Percentiles rank a stretch among this genome's conserved stretches.
These are phyloP conservation scores for Kwoniella mangroviensis DNA, from an alignment of 768 basidiomycete genomes.

Conservation along the genomic window DNA sequence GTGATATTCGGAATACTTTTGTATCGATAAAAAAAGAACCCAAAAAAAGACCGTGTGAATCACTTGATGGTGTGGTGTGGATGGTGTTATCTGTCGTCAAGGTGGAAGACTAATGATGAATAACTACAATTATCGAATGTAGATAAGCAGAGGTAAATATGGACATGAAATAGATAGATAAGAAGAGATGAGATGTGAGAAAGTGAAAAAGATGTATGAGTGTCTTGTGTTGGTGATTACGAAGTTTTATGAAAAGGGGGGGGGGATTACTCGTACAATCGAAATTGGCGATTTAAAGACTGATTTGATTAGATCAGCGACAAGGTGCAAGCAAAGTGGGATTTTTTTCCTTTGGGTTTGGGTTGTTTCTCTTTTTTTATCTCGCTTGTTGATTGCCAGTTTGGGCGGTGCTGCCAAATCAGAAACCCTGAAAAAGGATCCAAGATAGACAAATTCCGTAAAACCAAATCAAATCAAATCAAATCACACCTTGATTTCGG, in stretches of 20 bases:
- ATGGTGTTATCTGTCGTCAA: background rate
- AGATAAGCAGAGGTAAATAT: background rate
- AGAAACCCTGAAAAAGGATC: conserved; percentile 6
- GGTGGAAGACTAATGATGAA: too few relatives aligned
- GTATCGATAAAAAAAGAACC: background rate
- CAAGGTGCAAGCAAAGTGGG: background rate
- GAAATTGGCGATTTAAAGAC: conserved; percentile 12
- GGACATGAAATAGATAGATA: too few relatives aligned
- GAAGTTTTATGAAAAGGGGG: background rate
- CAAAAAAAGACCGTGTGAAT: background rate
- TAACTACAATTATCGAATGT: background rate
- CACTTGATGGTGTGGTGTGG: background rate
- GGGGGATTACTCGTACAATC: too few relatives aligned
- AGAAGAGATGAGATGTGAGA: too few relatives aligned
- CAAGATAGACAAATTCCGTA: conserved; percentile 1
- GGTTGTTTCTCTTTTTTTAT: background rate
- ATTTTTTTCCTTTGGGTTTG: too few relatives aligned
- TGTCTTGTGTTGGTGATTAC: background rate
- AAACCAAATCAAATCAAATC: conserved; percentile 4
- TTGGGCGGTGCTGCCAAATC: too few relatives aligned
- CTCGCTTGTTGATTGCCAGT: conserved; percentile 1
- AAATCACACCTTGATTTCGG: too few relatives aligned
- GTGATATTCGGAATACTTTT: background rate
- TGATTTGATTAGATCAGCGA: conserved; percentile 29
- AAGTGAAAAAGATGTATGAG: too few relatives aligned